Conservation (phyloP, 2,329 filamentous ascomycete species). For the Exophiala sideris region DNA sequence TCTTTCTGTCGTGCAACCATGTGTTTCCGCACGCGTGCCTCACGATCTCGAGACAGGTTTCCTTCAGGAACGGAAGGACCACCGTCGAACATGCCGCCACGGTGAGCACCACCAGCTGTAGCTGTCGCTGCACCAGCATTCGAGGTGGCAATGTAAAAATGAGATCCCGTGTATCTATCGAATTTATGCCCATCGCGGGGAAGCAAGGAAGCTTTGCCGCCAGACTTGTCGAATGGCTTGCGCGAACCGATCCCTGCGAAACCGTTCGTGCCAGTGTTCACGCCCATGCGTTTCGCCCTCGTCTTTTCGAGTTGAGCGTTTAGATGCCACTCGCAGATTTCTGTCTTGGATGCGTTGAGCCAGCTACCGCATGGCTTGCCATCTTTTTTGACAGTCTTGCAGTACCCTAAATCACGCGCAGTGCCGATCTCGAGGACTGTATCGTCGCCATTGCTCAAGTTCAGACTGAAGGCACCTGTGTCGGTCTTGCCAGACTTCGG, state of each 20-base stretch:
- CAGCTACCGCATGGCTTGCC: constrained; percentile 76
- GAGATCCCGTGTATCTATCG: constrained; percentile 41
- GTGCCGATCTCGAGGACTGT: constrained; percentile 85
- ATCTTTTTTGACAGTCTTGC: constrained; percentile 79
- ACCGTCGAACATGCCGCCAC: constrained; percentile 12
- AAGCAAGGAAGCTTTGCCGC: constrained; percentile 28
- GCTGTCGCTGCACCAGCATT: constrained; percentile 11
- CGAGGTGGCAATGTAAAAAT: constrained; percentile 42
- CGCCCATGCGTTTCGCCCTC: constrained; percentile 67
- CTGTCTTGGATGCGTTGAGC: constrained; percentile 83
- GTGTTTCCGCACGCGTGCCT: constrained; percentile 42
- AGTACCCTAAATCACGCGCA: constrained; percentile 82
- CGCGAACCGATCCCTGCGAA: constrained; percentile 39
- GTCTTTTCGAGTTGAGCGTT: constrained; percentile 74
- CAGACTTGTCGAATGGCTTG: constrained; percentile 36
- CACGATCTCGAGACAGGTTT: constrained; percentile 40
- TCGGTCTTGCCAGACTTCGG: constrained; percentile 71
- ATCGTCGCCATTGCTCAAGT: constrained; percentile 80
- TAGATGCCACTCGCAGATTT: constrained; percentile 90
- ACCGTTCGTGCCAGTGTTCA: constrained; percentile 66
- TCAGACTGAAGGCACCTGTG: constrained; percentile 79
- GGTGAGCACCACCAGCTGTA: not conserved
- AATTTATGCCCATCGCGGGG: constrained; percentile 31
- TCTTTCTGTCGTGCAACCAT: constrained; percentile 44
- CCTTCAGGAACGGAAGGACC: constrained; percentile 42